Base-by-base conservation (phyloP, 1,139 yeast genomes). In the Debaryomyces psychrophilus region DNA sequence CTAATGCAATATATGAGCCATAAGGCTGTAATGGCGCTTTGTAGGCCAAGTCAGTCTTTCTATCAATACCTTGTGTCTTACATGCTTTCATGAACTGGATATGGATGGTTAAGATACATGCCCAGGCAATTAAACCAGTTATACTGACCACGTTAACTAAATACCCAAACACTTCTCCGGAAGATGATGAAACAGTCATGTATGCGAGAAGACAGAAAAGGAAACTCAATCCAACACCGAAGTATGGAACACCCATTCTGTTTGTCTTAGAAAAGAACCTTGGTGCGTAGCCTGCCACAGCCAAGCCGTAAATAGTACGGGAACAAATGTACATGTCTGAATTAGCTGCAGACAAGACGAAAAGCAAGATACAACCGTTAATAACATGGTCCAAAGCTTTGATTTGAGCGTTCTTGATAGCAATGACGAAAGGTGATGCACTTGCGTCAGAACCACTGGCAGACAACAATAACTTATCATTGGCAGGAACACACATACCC, bases 401-500 rank as follows among this genome's bases (percentile, higher is more conserved):
- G 42, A 74, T 74, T 44, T 61, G 55, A 27, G 79, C 78, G 54
- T 74, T 74, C 49, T 67, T 71, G 54, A 74, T 74, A 46, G 79
- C 79, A 65, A 74, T 73, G 46, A 74, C 79, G 50, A 87, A 87
- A 37, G 95, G 95, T 14, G 93, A 86, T n/a, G 92, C 89, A 47
- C 85, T 76, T 14, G 89, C 89, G 47, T 81, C 74, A 11, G 77
- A 74, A 28, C 79, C 76, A 9, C 63, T 52, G 8, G 62, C 61
- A 45, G 42, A 35, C 17, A 48, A 29, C 12, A 50, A 45, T 20
- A 71, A 62, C 35, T 82, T 81, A 64, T 86, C 92, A 56, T 76
- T 79, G 52, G 84, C 83, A 31, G 90, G 83, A 44, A 87, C 93
- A 64, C 87, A 80, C 82, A 86, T 76, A 48, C 93, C 92, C 55